Percentiles rank a stretch among this genome's conserved stretches.
These are phyloP conservation scores for Arabidopsis thaliana DNA, from an alignment of 345 rosid genomes.

Conservation along the genomic window TAIR10.1 NC_003070.9:3612001-3612500, in stretches of 20 bases:
- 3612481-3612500: conserved; percentile 54
- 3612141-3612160: conserved; percentile 9
- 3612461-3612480: conserved; percentile 67
- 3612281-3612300: conserved; percentile 35
- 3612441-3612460: conserved; percentile 86
- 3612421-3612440: conserved; percentile 72
- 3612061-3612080: conserved; percentile 44
- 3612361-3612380: conserved; percentile 66
- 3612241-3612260: conserved; percentile 14
- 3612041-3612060: conserved; percentile 29
- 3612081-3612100: conserved; percentile 30
- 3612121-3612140: conserved; percentile 41
- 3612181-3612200: background rate
- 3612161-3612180: conserved; percentile 26
- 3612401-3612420: conserved; percentile 84
- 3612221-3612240: conserved; percentile 38
- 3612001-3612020: background rate
- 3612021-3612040: conserved; percentile 26
- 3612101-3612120: conserved; percentile 20
- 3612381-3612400: conserved; percentile 62
- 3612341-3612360: conserved; percentile 64
- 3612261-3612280: conserved; percentile 7
- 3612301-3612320: conserved; percentile 54
- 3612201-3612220: conserved; percentile 22
- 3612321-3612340: conserved; percentile 69